phyloP scores from a whole-genome alignment of 495 filamentous ascomycete genomes.

The Sordaria brevicollis region DNA sequence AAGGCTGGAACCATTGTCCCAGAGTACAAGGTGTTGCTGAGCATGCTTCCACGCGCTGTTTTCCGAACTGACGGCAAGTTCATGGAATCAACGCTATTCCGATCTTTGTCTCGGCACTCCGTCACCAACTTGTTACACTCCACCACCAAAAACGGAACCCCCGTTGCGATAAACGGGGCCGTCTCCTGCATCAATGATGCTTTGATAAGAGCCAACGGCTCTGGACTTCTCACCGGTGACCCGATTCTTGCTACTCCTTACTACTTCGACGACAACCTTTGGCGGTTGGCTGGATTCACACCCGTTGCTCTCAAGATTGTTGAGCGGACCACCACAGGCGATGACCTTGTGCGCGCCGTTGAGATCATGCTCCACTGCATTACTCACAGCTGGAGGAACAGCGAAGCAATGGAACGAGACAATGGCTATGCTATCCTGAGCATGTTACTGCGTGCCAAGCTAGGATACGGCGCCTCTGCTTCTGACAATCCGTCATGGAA shows the following conservation, averaged over 20 bases:
- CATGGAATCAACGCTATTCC: slow-evolving; percentile 63
- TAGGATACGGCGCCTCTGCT: slow-evolving; percentile 42
- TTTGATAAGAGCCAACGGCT: slow-evolving; percentile 62
- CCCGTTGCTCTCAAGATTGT: slow-evolving; percentile 75
- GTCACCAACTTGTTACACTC: slow-evolving; percentile 60
- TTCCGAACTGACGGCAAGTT: slow-evolving; percentile 66
- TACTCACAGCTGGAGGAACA: slow-evolving; percentile 88
- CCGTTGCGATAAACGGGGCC: slow-evolving; percentile 79
- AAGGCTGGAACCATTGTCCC: slow-evolving; percentile 73
- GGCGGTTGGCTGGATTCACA: slow-evolving; percentile 81
- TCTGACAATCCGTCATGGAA: slow-evolving; percentile 30
- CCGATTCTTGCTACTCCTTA: slow-evolving; percentile 73
- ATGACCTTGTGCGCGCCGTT: slow-evolving; percentile 63
- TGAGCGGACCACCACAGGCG: slow-evolving; percentile 58
- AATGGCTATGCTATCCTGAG: slow-evolving; percentile 89
- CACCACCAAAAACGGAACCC: slow-evolving; percentile 61
- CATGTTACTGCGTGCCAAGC: slow-evolving; percentile 63
- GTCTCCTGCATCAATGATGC: slow-evolving; percentile 86
- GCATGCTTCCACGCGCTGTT: slow-evolving; percentile 67
- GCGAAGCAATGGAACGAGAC: slow-evolving; percentile 94
- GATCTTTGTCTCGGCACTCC: slow-evolving; percentile 64
- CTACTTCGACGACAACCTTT: slow-evolving; percentile 82
- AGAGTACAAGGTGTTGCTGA: slow-evolving; percentile 74
- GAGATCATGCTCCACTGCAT: slow-evolving; percentile 76
- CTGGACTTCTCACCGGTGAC: slow-evolving; percentile 71